phyloP scores from a whole-genome alignment of 108 stramenopile species.

The Cyclotella baltica region DNA sequence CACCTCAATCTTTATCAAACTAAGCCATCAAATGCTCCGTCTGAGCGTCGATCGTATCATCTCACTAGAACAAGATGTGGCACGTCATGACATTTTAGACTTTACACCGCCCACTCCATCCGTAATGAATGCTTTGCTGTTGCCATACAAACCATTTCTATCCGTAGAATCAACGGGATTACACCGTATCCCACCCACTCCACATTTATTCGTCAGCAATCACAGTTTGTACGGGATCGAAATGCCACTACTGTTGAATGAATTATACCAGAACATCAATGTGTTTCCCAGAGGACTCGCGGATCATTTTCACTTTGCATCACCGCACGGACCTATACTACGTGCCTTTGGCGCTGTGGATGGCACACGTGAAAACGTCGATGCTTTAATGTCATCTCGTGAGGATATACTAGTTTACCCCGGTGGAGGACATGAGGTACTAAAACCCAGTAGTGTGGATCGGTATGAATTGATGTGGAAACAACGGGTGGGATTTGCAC shows the following conservation, averaged over 20 bases:
- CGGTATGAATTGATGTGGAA: constrained; percentile 43
- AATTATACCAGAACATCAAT: constrained; percentile 17
- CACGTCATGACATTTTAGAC: neutral
- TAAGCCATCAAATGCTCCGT: neutral
- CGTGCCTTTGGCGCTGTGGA: constrained; percentile 33
- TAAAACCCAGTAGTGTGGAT: constrained; percentile 26
- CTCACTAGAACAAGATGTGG: neutral
- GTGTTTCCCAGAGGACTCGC: constrained; percentile 23
- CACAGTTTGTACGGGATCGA: constrained; percentile 29
- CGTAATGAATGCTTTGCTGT: neutral
- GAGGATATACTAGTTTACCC: constrained; percentile 28
- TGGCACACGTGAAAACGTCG: constrained; percentile 32
- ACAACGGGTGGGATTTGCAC: constrained; percentile 30
- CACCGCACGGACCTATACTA: constrained; percentile 25
- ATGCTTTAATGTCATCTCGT: constrained; percentile 24
- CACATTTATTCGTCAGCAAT: constrained; percentile 33
- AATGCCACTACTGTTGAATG: constrained; percentile 27
- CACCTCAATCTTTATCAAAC: neutral
- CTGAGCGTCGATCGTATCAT: neutral
- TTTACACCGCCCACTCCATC: neutral
- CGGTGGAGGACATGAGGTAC: constrained; percentile 24
- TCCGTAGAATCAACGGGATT: neutral
- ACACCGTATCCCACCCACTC: constrained; percentile 7
- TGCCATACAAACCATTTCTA: neutral
- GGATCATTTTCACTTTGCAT: constrained; percentile 39